Evolutionary conservation across 2,329 filamentous ascomycete species (phyloP), one percentile per base, ranked within the genome.

Genomic region (Calycina marina): DNA sequence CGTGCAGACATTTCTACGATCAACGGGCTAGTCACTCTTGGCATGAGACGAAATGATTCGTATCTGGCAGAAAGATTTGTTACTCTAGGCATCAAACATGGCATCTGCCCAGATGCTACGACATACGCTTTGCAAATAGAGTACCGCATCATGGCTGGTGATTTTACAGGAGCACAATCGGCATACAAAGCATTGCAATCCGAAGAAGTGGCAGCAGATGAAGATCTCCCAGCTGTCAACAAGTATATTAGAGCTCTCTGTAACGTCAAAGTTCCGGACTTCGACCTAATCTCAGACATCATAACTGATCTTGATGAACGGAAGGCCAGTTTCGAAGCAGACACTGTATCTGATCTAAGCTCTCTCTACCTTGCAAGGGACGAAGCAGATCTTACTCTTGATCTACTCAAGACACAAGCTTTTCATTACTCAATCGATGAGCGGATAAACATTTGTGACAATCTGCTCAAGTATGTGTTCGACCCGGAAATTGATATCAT

Each of bases 341-440:
- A 75, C 26, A 92, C 85, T 0, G 70, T 90, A 1, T 72, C 76
- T 5, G 67, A 71, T 0, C 62, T 94, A n/a, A 79, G 76, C 38
- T 62, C 76, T 27, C 62, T 79, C 25, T 79, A 93, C 43, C 65
- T 94, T 8, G 67, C 71, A 39, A 73, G 78, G 25, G 78, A 83
- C 46, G 81, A 93, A 50, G 66, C 75, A 26, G 72, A 76, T 41
- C 84, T 92, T 39, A 74, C 84, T 4, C 77, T 84, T 40, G 83
- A 93, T 49, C 67, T 92, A 0, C 67, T 96, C 11, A 83, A 85
- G 14, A 66, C 77, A 4, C 76, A 90, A 44, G 69, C 73, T 4
- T 72, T 74, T 43, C 68, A 76, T 35, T 83, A 73, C 52, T 79
- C 80, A 28, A 63, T 75, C 14, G 61, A 67, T 9, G 79, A 92